Evolutionary conservation across 2,329 filamentous ascomycete genomes (phyloP).

Genomic region (Fusarium equiseti): DNA sequence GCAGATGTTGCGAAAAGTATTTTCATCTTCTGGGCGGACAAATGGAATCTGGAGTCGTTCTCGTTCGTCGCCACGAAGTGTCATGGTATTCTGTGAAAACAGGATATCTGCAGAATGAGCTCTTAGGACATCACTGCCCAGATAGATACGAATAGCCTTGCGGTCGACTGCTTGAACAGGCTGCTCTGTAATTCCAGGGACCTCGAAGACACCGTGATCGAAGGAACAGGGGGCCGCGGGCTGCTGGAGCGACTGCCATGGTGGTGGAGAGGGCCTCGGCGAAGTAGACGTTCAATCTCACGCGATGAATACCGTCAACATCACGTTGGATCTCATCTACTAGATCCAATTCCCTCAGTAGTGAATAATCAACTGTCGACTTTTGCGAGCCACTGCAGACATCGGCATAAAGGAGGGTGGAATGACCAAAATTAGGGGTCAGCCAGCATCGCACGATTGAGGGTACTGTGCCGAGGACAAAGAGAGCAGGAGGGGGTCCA

Average conservation of each 20-base stretch:
- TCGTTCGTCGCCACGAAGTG: conserved; percentile 85
- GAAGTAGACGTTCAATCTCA: conserved; percentile 86
- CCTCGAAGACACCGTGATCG: conserved; percentile 82
- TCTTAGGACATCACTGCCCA: conserved; percentile 89
- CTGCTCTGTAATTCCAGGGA: conserved; percentile 70
- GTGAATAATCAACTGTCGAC: conserved; percentile 81
- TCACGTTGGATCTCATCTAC: conserved; percentile 73
- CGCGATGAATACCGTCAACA: conserved; percentile 73
- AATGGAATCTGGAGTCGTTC: conserved; percentile 92
- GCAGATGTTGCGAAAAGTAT: conserved; percentile 80
- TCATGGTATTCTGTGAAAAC: conserved; percentile 91
- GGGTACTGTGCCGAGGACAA: conserved; percentile 88
- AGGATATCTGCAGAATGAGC: conserved; percentile 90
- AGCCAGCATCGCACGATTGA: conserved; percentile 97
- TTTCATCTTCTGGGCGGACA: conserved; percentile 90
- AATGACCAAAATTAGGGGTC: conserved; percentile 89
- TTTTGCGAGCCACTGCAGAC: conserved; percentile 92
- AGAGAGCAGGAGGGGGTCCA: conserved; percentile 84
- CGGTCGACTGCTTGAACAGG: conserved; percentile 51
- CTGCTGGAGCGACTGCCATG: conserved; percentile 78
- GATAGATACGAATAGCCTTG: conserved; percentile 82
- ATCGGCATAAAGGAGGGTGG: conserved; percentile 88
- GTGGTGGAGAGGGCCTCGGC: conserved; percentile 89
- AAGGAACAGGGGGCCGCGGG: conserved; percentile 78
- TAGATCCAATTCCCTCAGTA: conserved; percentile 81